phyloP scores from a whole-genome alignment of 2,329 filamentous ascomycete genomes.

The Cytospora piceicola region DNA sequence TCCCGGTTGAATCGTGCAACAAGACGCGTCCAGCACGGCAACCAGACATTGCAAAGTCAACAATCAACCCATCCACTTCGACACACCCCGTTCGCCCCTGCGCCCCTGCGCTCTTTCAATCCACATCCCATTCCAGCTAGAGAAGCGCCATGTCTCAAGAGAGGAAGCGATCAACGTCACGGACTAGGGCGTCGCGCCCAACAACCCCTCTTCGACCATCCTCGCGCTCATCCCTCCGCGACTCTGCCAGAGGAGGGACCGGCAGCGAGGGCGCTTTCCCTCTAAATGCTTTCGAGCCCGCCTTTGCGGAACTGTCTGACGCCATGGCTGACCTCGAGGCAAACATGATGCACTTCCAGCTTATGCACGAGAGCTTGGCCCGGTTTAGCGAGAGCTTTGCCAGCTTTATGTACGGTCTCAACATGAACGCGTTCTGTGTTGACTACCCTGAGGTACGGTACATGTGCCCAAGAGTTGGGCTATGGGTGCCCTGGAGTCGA shows the following conservation, averaged over 20 bases:
- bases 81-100: not conserved
- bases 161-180: slow-evolving; percentile 59
- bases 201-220: slow-evolving; percentile 91
- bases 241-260: slow-evolving; percentile 65
- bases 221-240: slow-evolving; percentile 85
- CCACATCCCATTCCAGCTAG: not conserved
- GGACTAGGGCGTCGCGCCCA: slow-evolving; percentile 71
- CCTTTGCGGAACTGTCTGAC: slow-evolving; percentile 91
- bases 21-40: not conserved
- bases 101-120: not conserved
- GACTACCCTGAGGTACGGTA: slow-evolving; percentile 85
- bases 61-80: not conserved
- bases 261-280: slow-evolving; percentile 64
- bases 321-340: slow-evolving; percentile 94
- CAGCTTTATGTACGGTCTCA: slow-evolving; percentile 91
- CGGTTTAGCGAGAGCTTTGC: slow-evolving; percentile 97
- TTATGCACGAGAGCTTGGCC: slow-evolving; percentile 93
- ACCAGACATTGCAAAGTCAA: not conserved
- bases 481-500: slow-evolving; percentile 8
- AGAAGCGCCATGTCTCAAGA: slow-evolving; percentile 27
- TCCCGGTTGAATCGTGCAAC: not conserved
- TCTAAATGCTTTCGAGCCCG: slow-evolving; percentile 81
- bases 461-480: not conserved
- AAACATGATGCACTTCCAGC: slow-evolving; percentile 95
- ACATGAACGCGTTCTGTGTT: slow-evolving; percentile 99